phyloP scores from a whole-genome alignment of 208 protist species.

The Leishmania guyanensis region DNA sequence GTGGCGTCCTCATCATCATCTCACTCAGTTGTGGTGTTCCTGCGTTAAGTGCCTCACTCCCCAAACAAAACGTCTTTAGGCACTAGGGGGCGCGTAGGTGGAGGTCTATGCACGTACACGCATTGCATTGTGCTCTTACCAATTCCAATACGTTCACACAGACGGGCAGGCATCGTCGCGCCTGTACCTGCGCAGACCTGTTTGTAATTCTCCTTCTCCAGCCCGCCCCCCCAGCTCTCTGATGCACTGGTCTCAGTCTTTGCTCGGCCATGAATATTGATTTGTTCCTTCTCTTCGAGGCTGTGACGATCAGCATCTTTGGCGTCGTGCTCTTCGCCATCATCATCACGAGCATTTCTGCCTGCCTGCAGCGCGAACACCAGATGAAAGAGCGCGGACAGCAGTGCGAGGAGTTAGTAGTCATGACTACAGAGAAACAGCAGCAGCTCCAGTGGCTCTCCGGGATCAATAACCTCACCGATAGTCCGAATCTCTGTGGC shows the following conservation, averaged over 20 bases:
- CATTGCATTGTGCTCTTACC: no score
- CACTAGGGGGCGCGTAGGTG: not conserved
- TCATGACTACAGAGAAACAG: slow-evolving; percentile 3
- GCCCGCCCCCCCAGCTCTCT: not conserved
- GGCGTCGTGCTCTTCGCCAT: slow-evolving; percentile 9
- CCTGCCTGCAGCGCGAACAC: not conserved
- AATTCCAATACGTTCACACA: not conserved
- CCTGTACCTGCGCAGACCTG: not conserved
- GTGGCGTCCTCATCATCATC: not conserved
- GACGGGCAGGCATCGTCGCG: not conserved
- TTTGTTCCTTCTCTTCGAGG: not conserved
- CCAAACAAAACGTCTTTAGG: not conserved
- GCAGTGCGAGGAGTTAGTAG: slow-evolving; percentile 3
- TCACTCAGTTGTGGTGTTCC: not conserved
- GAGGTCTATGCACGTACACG: no score
- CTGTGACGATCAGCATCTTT: slow-evolving; percentile 6
- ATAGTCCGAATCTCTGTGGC: slow-evolving; percentile 1
- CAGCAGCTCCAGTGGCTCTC: slow-evolving; percentile 14
- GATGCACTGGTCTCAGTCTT: not conserved
- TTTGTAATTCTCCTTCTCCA: not conserved
- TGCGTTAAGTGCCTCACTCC: not conserved
- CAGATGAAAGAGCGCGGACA: not conserved
- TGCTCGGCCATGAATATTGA: not conserved
- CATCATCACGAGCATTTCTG: not conserved
- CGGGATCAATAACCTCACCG: not conserved